These are phyloP conservation scores for Oryza meyeriana DNA, from an alignment of 176 grass and related monocot genomes.

Conservation along the genomic window DNA sequence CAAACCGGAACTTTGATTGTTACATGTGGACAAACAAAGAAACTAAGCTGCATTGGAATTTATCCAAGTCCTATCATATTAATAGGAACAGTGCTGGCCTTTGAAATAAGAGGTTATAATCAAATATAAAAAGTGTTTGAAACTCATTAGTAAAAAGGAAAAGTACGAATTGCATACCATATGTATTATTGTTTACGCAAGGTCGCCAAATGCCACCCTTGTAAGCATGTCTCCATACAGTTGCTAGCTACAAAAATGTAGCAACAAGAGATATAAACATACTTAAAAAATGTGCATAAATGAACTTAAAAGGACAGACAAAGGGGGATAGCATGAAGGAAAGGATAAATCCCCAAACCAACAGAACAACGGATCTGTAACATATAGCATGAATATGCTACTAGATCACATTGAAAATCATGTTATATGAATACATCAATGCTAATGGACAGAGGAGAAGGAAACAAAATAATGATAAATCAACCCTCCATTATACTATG, in stretches of 20 bases:
- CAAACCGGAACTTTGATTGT: not conserved
- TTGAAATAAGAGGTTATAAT: not conserved
- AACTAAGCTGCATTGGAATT: not conserved
- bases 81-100: not conserved
- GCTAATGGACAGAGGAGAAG: not conserved
- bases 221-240: slow-evolving; percentile 84
- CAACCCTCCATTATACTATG: not conserved
- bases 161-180: slow-evolving; percentile 47
- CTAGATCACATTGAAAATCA: not conserved
- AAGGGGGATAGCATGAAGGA: not conserved
- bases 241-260: slow-evolving; percentile 78
- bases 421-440: slow-evolving; percentile 16
- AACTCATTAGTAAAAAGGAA: slow-evolving; percentile 14
- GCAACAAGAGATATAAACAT: slow-evolving; percentile 28
- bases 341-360: slow-evolving; percentile 2
- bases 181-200: slow-evolving; percentile 69
- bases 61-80: not conserved
- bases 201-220: slow-evolving; percentile 82
- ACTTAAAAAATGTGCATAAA: not conserved
- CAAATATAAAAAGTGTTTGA: not conserved
- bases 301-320: not conserved
- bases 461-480: not conserved
- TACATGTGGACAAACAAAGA: not conserved
- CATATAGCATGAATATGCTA: not conserved
- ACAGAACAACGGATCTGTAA: slow-evolving; percentile 15